A percentile compares a stretch with the other conserved stretches of the same genome.
phyloP scores from a whole-genome alignment of 306 rosid genomes.

The Psophocarpus tetragonolobus region DNA sequence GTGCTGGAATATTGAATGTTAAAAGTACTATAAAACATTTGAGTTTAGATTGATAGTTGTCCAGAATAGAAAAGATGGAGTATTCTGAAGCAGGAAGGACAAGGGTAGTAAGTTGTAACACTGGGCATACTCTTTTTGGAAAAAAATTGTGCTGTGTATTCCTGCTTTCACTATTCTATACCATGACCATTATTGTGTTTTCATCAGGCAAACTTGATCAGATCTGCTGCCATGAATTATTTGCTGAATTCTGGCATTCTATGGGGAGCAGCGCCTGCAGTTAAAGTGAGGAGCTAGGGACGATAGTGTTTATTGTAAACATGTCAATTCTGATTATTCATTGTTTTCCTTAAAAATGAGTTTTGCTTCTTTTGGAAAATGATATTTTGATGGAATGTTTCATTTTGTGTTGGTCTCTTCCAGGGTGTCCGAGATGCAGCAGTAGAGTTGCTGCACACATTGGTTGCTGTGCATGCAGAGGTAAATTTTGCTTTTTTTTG shows the following conservation, averaged over 20 bases:
- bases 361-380: constrained; percentile 1
- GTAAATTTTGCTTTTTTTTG: constrained; percentile 47
- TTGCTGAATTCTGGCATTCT: constrained; percentile 87
- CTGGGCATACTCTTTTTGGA: constrained; percentile 16
- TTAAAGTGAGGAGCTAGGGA: constrained; percentile 68
- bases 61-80: constrained; percentile 6
- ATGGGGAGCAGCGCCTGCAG: constrained; percentile 98
- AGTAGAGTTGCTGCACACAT: constrained; percentile 90
- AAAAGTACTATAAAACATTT: neutral
- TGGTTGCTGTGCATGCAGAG: constrained; percentile 99
- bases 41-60: constrained; percentile 15
- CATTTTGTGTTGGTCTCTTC: constrained; percentile 32
- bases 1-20: neutral
- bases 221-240: constrained; percentile 87
- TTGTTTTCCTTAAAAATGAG: constrained; percentile 13
- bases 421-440: constrained; percentile 99
- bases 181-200: constrained; percentile 30
- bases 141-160: constrained; percentile 14
- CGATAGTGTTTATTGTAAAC: constrained; percentile 24
- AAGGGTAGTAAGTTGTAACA: neutral
- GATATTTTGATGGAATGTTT: constrained; percentile 24
- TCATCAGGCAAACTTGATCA: constrained; percentile 83
- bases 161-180: constrained; percentile 20
- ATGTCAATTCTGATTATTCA: neutral
- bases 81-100: constrained; percentile 19